Evolutionary conservation across 2,329 filamentous ascomycete species (phyloP), one percentile per base, ranked within the genome.

Genomic region (Leptographium wingfieldii): DNA sequence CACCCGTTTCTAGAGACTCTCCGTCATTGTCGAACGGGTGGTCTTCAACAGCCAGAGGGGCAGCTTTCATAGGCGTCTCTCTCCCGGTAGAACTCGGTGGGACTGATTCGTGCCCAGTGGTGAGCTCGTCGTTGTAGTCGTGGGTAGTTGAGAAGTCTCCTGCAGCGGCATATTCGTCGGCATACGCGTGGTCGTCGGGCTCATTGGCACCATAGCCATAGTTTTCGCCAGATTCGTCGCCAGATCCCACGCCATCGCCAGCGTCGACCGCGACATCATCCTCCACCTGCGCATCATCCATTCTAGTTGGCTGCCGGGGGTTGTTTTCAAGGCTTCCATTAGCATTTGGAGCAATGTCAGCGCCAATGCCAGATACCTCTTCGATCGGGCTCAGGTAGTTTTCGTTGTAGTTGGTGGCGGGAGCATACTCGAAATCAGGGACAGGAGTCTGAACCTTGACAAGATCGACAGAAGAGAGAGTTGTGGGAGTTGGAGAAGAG

Each of bases 391-490:
- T 52, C 48, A 52, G 33, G 9, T n/a, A n/a, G 16, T 27, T 40
- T 16, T 31, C 53, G 12, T 33, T 25, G 12, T 12, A 14, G 27
- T 51, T n/a, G n/a, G 52, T 9, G 6, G 29, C 22, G 3, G 31
- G 11, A 3, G 5, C 53, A 10, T 49, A n/a, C 1, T 52, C 29
- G 43, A 27, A 27, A 12, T 49, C 53, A 4, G 27, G 49, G 6
- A 38, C 10, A 14, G 54, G 58, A 12, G 55, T 53, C 46, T 52
- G 33, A 19, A 56, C 33, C n/a, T 43, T 55, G 51, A 60, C 35
- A 5, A 60, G 55, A 51, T 60, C 59, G 48, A 60, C 59, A 3
- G 59, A 60, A 2, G 59, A 60, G n/a, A 60, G 59, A 14, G 48
- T 27, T 5, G 58, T 53, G 2, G 55, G 25, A 3, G 59, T 33